These are phyloP conservation scores for Zygoascus meyerae DNA, from an alignment of 1,139 yeast species.

Conservation along the genomic window DNA sequence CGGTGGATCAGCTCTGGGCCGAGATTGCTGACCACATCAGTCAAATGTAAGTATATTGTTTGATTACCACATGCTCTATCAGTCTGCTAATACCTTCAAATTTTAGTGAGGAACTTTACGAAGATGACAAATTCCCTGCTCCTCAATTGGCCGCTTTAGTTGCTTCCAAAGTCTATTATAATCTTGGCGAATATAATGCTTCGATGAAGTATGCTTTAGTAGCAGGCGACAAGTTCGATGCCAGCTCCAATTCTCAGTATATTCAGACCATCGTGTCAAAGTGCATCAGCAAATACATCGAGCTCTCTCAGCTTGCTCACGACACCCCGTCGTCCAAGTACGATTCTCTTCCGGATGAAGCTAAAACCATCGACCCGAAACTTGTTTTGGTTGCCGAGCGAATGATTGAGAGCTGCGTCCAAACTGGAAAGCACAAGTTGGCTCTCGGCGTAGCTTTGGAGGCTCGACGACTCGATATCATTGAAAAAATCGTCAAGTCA, in stretches of 20 bases:
- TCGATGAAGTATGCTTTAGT: slow-evolving; percentile 84
- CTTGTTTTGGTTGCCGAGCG: slow-evolving; percentile 69
- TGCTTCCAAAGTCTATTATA: slow-evolving; percentile 91
- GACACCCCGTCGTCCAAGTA: slow-evolving; percentile 32
- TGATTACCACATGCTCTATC: not conserved
- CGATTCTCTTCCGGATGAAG: slow-evolving; percentile 19
- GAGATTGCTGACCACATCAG: slow-evolving; percentile 89
- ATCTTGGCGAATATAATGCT: slow-evolving; percentile 88
- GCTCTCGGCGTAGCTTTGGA: slow-evolving; percentile 92
- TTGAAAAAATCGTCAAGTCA: slow-evolving; percentile 49
- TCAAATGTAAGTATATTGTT: slow-evolving; percentile 41
- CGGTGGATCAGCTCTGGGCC: slow-evolving; percentile 94
- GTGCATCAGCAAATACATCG: slow-evolving; percentile 79
- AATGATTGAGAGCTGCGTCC: slow-evolving; percentile 78
- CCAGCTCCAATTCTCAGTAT: slow-evolving; percentile 71
- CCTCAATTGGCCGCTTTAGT: slow-evolving; percentile 84
- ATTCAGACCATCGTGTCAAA: slow-evolving; percentile 91
- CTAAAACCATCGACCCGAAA: slow-evolving; percentile 48
- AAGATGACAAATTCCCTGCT: slow-evolving; percentile 70
- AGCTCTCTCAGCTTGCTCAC: slow-evolving; percentile 53
- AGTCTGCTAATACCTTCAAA: slow-evolving; percentile 4
- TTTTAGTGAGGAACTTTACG: slow-evolving; percentile 70
- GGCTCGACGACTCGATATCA: slow-evolving; percentile 77
- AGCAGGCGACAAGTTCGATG: slow-evolving; percentile 76
- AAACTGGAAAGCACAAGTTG: slow-evolving; percentile 63